A percentile compares a stretch with the other conserved stretches of the same genome.
Conservation (phyloP, 2,329 filamentous ascomycete species). For the Paecilomyces formosus region DNA sequence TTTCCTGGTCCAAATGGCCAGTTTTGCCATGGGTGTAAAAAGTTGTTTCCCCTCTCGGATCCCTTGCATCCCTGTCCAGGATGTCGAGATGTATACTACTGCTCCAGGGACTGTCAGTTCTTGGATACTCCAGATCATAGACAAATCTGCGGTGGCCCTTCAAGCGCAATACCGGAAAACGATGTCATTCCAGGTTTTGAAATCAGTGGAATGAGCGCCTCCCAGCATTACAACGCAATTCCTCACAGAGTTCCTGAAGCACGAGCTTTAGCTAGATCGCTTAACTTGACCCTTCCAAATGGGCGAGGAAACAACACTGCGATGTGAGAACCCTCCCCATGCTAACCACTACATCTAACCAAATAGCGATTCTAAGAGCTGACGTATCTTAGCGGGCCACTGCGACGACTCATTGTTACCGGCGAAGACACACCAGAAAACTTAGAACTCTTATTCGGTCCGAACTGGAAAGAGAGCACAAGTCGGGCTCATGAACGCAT, state of each 20-base stretch:
- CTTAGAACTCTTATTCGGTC: neutral
- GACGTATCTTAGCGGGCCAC: neutral
- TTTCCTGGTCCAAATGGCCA: neutral
- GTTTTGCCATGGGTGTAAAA: neutral
- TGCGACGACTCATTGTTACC: conserved; percentile 2
- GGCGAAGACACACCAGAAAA: conserved; percentile 2
- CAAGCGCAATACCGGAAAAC: neutral
- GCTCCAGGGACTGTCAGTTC: neutral
- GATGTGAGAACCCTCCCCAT: neutral
- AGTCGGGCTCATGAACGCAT: neutral
- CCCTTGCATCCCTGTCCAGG: neutral
- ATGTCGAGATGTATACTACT: neutral
- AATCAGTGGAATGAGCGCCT: neutral
- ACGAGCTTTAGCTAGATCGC: neutral
- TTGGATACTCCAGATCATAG: neutral
- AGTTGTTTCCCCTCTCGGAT: neutral
- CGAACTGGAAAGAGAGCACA: conserved; percentile 1
- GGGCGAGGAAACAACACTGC: neutral
- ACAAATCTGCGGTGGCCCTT: neutral
- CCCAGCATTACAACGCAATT: neutral
- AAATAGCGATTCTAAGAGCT: neutral
- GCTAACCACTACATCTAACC: neutral
- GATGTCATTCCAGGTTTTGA: neutral
- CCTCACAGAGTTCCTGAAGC: neutral
- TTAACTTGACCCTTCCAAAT: conserved; percentile 1